Evolutionary conservation across 75 land plant genomes (phyloP), one percentile per base, ranked within the genome.

Genomic region (Picea sitchensis): DNA sequence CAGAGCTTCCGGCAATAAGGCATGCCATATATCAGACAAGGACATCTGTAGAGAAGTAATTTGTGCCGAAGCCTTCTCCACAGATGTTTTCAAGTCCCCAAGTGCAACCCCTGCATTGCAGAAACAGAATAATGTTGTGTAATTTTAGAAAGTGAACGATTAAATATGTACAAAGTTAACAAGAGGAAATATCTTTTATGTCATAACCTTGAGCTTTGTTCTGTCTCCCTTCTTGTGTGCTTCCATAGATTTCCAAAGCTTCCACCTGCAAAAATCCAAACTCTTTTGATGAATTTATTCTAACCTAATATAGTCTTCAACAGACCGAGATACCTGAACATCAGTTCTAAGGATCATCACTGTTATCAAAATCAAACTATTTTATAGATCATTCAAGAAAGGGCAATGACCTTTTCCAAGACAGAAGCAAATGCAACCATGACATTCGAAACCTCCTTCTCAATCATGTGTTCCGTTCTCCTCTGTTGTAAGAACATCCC

Each of bases 391-490:
- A 71, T 4, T 41, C 9, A 20, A 71, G 54, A 47, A 41, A 41
- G 36, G 59, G 54, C 8, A 5, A 12, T 62, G 14, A 82, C 83
- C 83, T 82, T 82, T 23, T 82, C 84, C 68, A 80, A 58, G 20
- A 82, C 65, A 26, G 56, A 62, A 61, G 76, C 30, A 59, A 82
- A 82, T 18, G 84, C 83, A 80, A 47, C 84, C 82, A 80, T 80
- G 58, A 82, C 82, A 58, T 80, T 80, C 21, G 63, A 71, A 44
- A 76, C 84, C 60, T 80, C 84, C 38, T 82, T 80, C 26, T 82
- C 82, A 34, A 82, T 44, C 58, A 82, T 74, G 8, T 51, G 81
- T 20, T 71, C 56, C 21, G 74, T 71, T 38, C 74, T 71, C 74
- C 73, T 71, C 56, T 71, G 73, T 71, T 44, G 56, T 41, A 71